These are phyloP conservation scores for Sisymbrium altissimum DNA, from an alignment of 345 rosid species.

Conservation along the genomic window DNA sequence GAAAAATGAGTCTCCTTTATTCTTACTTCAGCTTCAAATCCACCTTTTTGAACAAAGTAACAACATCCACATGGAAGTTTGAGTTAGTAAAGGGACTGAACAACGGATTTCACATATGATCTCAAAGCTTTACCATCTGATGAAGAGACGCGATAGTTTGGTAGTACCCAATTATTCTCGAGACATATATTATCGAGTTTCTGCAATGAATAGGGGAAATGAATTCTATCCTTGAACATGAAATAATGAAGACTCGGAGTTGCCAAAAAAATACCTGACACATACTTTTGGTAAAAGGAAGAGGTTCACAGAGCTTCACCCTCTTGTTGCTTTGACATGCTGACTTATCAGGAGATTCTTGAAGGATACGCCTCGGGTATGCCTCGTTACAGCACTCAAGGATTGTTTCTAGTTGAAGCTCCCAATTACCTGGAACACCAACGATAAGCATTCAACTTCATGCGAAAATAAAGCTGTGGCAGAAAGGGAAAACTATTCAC, in stretches of 20 bases:
- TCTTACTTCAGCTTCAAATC: slow-evolving; percentile 48
- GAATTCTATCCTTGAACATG: neutral
- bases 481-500: neutral
- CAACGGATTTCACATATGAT: neutral
- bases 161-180: slow-evolving; percentile 56
- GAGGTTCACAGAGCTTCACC: slow-evolving; percentile 34
- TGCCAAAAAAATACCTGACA: slow-evolving; percentile 52
- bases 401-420: slow-evolving; percentile 45
- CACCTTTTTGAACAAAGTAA: slow-evolving; percentile 40
- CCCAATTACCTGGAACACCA: slow-evolving; percentile 48
- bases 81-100: neutral
- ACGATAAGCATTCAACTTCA: slow-evolving; percentile 7
- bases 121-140: slow-evolving; percentile 51
- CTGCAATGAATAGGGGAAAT: slow-evolving; percentile 36
- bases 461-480: neutral
- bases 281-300: slow-evolving; percentile 29
- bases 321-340: slow-evolving; percentile 26
- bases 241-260: neutral
- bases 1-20: slow-evolving; percentile 39
- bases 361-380: slow-evolving; percentile 22
- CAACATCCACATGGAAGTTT: neutral
- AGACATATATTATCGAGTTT: slow-evolving; percentile 56
- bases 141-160: slow-evolving; percentile 46
- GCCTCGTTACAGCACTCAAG: slow-evolving; percentile 45
- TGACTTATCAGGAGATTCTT: slow-evolving; percentile 30